Conservation (phyloP, 768 basidiomycete species). For the Amanita phalloides region DNA sequence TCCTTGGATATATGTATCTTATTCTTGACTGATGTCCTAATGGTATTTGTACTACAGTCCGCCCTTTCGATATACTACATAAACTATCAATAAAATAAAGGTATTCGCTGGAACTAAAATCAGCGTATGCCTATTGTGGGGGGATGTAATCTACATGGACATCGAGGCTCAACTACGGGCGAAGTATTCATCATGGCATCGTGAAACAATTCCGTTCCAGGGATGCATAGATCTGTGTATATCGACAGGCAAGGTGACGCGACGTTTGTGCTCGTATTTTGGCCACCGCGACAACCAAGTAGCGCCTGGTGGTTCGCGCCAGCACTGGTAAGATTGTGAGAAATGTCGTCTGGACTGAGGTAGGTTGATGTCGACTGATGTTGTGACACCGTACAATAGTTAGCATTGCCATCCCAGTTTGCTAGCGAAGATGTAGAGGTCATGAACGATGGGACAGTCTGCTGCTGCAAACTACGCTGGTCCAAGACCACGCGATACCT, state of each 20-base stretch:
- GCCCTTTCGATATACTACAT: background rate
- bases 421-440: background rate
- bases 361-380: background rate
- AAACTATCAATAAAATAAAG: background rate
- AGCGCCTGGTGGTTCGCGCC: background rate
- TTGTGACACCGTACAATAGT: background rate
- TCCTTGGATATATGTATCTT: background rate
- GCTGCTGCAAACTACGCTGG: background rate
- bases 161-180: background rate
- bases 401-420: conserved; percentile 2
- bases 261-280: background rate
- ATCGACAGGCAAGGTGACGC: background rate
- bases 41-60: conserved; percentile 1
- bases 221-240: background rate
- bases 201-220: background rate
- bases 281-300: background rate
- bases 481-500: background rate
- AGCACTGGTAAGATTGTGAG: background rate
- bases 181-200: background rate
- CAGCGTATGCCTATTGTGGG: background rate
- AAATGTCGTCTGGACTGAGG: background rate
- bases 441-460: background rate
- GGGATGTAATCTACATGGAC: background rate
- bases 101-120: background rate
- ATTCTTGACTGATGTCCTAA: background rate